These are phyloP conservation scores for Barnettozyma siamensis DNA, from an alignment of 805 yeast genomes.

Conservation along the genomic window DNA sequence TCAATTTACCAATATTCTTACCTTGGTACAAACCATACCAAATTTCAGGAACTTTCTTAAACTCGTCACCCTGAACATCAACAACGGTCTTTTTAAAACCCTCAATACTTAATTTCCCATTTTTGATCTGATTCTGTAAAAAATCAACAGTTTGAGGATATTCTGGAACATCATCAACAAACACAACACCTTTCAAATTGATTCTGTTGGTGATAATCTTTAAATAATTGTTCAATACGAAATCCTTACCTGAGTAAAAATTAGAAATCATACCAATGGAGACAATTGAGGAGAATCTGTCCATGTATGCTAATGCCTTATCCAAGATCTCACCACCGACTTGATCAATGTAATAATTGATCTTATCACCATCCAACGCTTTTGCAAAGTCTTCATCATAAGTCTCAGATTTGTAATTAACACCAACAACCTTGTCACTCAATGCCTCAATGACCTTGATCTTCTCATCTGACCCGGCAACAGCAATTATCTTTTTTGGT, in stretches of 20 bases:
- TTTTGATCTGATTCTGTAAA: constrained; percentile 31
- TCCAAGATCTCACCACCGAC: constrained; percentile 60
- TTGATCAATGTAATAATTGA: constrained; percentile 52
- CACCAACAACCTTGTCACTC: constrained; percentile 45
- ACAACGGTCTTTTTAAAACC: constrained; percentile 34
- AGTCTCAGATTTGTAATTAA: constrained; percentile 45
- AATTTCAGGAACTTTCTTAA: constrained; percentile 37
- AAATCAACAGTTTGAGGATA: constrained; percentile 33
- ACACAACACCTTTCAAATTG: constrained; percentile 47
- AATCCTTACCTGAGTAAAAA: constrained; percentile 37
- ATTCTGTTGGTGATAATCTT: constrained; percentile 45
- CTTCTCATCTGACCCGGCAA: constrained; percentile 56
- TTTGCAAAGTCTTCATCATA: constrained; percentile 32
- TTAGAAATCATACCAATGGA: constrained; percentile 64
- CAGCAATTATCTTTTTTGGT: constrained; percentile 52
- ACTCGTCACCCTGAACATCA: constrained; percentile 37
- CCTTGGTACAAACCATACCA: constrained; percentile 44
- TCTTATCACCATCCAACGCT: constrained; percentile 42
- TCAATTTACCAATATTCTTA: constrained; percentile 44
- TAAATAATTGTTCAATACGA: constrained; percentile 34
- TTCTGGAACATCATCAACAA: constrained; percentile 36
- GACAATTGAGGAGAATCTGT: constrained; percentile 38
- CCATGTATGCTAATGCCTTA: constrained; percentile 31
- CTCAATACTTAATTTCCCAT: constrained; percentile 36
- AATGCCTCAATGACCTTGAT: constrained; percentile 46